Evolutionary conservation across 495 filamentous ascomycete genomes (phyloP), one percentile per base, ranked within the genome.

Genomic region (Cudoniella acicularis): DNA sequence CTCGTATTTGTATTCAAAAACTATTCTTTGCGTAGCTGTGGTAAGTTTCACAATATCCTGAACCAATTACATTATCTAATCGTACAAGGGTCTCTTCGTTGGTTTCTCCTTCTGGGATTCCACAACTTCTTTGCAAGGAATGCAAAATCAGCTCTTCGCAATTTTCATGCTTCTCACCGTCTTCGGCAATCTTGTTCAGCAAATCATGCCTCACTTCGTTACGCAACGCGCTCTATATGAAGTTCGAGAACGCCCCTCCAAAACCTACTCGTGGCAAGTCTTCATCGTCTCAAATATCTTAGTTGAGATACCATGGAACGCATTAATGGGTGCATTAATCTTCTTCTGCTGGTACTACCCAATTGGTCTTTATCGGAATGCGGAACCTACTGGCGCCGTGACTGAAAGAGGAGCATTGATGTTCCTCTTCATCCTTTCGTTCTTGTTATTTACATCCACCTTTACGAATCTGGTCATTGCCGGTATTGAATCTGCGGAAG

Each of bases 111-210:
- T 97, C 74, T 91, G 82, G 81, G 78, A 83, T 18, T 81, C 88
- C 6, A 73, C 80, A 24, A 88, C 84, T 67, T 82, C 79, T 17
- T 71, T 86, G 1, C 89, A 94, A 70, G 91, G 90, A 41, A 80
- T 96, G 17, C 89, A 92, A 66, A 94, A 95, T 68, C 87, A 92
- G 66, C 87, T 94, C 77, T 94, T 95, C 67, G 77, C 83, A 65
- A 85, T 96, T 65, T 96, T 96, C 76, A 85, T 92, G 77, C 71
- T 96, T 3, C 73, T 63, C 24, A 87, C 83, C 21, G 83, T 96
- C 58, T 88, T 93, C 69, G 83, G 84, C 53, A 84, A 87, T 61
- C 73, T 93, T 22, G 82, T 87, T 11, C 83, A 91, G 62, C 91
- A 95, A 67, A 91, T 88, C 61, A 94, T 95, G 87, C 91, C 91